A percentile compares a stretch with the other conserved stretches of the same genome.
Evolutionary conservation across 495 filamentous ascomycete genomes (phyloP).

Genomic region (Antarctomyces pellizariae): DNA sequence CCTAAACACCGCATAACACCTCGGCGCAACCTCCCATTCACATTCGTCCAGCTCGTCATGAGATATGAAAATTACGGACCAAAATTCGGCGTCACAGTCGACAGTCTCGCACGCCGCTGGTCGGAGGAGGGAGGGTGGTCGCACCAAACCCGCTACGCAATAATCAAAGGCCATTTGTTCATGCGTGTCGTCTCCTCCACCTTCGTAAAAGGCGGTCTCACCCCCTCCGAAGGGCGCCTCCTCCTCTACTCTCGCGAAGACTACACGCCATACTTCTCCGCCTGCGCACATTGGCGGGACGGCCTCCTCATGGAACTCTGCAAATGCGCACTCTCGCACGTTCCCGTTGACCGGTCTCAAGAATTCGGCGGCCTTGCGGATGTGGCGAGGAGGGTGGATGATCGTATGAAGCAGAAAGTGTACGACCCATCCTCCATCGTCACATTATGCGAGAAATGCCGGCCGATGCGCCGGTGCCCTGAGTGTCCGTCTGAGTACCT

Average conservation of each 20-base stretch:
- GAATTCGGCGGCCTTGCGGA: slow-evolving; percentile 17
- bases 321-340: slow-evolving; percentile 33
- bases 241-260: slow-evolving; percentile 32
- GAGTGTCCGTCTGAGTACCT: slow-evolving; percentile 37
- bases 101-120: slow-evolving; percentile 24
- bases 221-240: slow-evolving; percentile 21
- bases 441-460: slow-evolving; percentile 25
- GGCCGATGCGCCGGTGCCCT: slow-evolving; percentile 31
- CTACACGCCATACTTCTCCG: slow-evolving; percentile 34
- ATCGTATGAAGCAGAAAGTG: slow-evolving; percentile 14
- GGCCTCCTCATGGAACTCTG: slow-evolving; percentile 31
- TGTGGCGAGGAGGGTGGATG: slow-evolving; percentile 18
- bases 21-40: slow-evolving; percentile 25
- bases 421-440: slow-evolving; percentile 23
- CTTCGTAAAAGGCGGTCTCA: slow-evolving; percentile 21
- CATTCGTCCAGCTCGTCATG: slow-evolving; percentile 28
- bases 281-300: slow-evolving; percentile 34
- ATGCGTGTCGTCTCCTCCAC: slow-evolving; percentile 25
- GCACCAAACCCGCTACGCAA: slow-evolving; percentile 23
- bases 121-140: slow-evolving; percentile 22
- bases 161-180: slow-evolving; percentile 26
- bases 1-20: slow-evolving; percentile 24
- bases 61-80: slow-evolving; percentile 19
- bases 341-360: slow-evolving; percentile 23
- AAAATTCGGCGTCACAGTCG: slow-evolving; percentile 20